phyloP scores from a whole-genome alignment of 768 basidiomycete species.

The Chalciporus chontae region DNA sequence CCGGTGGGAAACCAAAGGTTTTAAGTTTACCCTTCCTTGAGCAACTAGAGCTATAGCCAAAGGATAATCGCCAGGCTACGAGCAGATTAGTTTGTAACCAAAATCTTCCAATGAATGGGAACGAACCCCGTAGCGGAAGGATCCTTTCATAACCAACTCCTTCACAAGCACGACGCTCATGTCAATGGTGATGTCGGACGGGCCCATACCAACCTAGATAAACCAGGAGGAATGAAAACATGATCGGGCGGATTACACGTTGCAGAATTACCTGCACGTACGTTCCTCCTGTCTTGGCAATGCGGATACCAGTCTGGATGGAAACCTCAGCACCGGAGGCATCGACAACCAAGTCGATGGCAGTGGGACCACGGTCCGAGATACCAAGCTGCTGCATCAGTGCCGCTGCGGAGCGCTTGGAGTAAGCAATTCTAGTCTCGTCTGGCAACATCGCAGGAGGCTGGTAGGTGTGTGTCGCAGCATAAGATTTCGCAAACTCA shows the following conservation, averaged over 20 bases:
- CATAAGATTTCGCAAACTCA: conserved; percentile 82
- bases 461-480: conserved; percentile 71
- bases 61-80: conserved; percentile 78
- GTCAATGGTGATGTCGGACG: conserved; percentile 70
- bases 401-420: conserved; percentile 61
- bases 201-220: conserved; percentile 81
- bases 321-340: conserved; percentile 92
- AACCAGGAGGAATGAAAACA: background rate
- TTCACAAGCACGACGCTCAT: conserved; percentile 67
- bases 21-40: conserved; percentile 79
- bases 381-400: conserved; percentile 67
- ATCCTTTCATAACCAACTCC: conserved; percentile 80
- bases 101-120: background rate
- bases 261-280: conserved; percentile 53
- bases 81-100: conserved; percentile 1
- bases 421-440: conserved; percentile 70
- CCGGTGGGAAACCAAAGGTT: conserved; percentile 87
- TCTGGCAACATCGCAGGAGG: conserved; percentile 58
- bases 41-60: conserved; percentile 82
- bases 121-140: conserved; percentile 86
- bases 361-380: conserved; percentile 62
- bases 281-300: conserved; percentile 74
- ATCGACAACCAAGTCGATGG: conserved; percentile 86
- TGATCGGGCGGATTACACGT: conserved; percentile 2
- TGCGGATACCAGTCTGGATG: conserved; percentile 78